A percentile compares a stretch with the other conserved stretches of the same genome.
phyloP scores from a whole-genome alignment of 202 grass and related monocot species.

The Saccharum hybrid region DNA sequence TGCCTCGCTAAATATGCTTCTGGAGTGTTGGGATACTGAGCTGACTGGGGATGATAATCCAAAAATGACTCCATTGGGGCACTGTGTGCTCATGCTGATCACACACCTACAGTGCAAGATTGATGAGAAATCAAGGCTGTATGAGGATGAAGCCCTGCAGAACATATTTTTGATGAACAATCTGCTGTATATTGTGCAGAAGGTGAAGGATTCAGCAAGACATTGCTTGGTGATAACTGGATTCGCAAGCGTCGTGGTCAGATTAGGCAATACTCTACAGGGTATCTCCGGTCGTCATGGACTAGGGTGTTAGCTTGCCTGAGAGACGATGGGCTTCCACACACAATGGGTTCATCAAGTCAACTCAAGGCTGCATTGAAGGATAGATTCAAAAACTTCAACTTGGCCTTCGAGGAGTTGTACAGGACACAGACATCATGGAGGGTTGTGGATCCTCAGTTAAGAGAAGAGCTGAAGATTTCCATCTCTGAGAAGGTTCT shows the following conservation, averaged over 20 bases:
- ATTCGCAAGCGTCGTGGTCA: slow-evolving; percentile 75
- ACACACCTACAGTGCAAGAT: slow-evolving; percentile 73
- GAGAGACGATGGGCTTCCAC: slow-evolving; percentile 80
- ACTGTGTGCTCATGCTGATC: slow-evolving; percentile 72
- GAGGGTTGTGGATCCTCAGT: slow-evolving; percentile 80
- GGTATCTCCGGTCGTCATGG: slow-evolving; percentile 87
- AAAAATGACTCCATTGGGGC: slow-evolving; percentile 65
- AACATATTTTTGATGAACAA: slow-evolving; percentile 99
- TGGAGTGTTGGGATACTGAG: slow-evolving; percentile 48
- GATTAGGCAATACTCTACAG: slow-evolving; percentile 82
- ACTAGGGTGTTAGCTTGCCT: slow-evolving; percentile 77
- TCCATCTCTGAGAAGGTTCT: slow-evolving; percentile 81
- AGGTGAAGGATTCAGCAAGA: slow-evolving; percentile 90
- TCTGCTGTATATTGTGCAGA: slow-evolving; percentile 88
- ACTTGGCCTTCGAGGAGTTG: slow-evolving; percentile 76
- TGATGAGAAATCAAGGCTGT: slow-evolving; percentile 75
- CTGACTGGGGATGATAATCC: slow-evolving; percentile 42
- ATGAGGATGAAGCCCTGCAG: slow-evolving; percentile 80
- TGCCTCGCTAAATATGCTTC: slow-evolving; percentile 59
- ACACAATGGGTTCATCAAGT: slow-evolving; percentile 66
- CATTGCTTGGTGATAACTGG: slow-evolving; percentile 87
- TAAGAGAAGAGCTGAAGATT: slow-evolving; percentile 91
- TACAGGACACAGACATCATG: slow-evolving; percentile 78
- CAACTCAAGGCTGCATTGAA: slow-evolving; percentile 70
- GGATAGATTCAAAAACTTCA: slow-evolving; percentile 97